A percentile compares a stretch with the other conserved stretches of the same genome.
These are phyloP conservation scores for Blastomyces silverae DNA, from an alignment of 2,329 filamentous ascomycete species.

Conservation along the genomic window DNA sequence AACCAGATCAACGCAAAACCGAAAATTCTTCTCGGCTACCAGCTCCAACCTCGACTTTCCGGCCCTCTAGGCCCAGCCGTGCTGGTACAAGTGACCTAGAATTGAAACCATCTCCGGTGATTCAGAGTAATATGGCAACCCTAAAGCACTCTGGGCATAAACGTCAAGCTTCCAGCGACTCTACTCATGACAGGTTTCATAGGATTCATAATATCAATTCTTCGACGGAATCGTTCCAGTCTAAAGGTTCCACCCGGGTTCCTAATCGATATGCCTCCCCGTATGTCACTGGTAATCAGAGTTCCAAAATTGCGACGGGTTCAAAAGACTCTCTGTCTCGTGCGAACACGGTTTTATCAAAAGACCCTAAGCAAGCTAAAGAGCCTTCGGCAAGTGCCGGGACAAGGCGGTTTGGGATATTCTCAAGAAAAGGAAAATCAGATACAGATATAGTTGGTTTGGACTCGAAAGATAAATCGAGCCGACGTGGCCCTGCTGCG, in stretches of 20 bases:
- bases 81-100: constrained; percentile 60
- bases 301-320: constrained; percentile 18
- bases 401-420: constrained; percentile 68
- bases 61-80: constrained; percentile 59
- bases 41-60: constrained; percentile 30
- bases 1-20: constrained; percentile 21
- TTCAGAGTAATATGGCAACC: constrained; percentile 50
- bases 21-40: constrained; percentile 28
- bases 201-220: constrained; percentile 31
- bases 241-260: constrained; percentile 29
- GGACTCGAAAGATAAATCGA: constrained; percentile 53
- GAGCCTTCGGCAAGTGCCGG: constrained; percentile 32
- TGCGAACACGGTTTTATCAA: constrained; percentile 7
- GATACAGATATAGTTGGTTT: constrained; percentile 44
- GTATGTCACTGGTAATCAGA: constrained; percentile 24
- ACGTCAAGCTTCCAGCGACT: constrained; percentile 44
- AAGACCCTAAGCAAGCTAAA: constrained; percentile 29
- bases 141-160: constrained; percentile 46
- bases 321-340: neutral
- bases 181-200: constrained; percentile 26
- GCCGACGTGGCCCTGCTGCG: constrained; percentile 72
- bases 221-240: constrained; percentile 37
- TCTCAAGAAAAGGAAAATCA: constrained; percentile 64
- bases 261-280: constrained; percentile 22
- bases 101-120: constrained; percentile 47